These are phyloP conservation scores for Russula sp. DNA, from an alignment of 768 basidiomycete genomes.

Conservation along the genomic window DNA sequence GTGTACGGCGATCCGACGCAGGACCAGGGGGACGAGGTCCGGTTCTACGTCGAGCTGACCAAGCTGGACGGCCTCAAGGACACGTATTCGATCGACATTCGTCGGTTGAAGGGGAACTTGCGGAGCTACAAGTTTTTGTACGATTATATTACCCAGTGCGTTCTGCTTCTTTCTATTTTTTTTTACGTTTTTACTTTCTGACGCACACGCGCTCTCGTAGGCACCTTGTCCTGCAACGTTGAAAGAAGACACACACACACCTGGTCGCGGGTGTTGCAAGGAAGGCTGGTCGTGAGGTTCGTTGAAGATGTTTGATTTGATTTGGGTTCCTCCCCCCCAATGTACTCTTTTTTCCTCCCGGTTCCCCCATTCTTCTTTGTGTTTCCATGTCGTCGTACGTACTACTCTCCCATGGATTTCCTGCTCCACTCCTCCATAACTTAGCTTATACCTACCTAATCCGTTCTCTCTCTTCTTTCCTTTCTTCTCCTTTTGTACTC, in stretches of 20 bases:
- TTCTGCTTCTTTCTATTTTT: slow-evolving; percentile 25
- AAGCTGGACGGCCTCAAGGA: slow-evolving; percentile 83
- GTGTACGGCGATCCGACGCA: slow-evolving; percentile 74
- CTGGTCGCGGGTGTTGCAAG: neutral
- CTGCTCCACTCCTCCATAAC: slow-evolving; percentile 1
- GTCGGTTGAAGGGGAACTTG: slow-evolving; percentile 86
- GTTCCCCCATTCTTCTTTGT: neutral
- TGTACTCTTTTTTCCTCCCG: neutral
- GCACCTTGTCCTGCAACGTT: slow-evolving; percentile 13
- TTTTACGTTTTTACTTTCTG: slow-evolving; percentile 15
- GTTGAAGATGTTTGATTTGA: neutral
- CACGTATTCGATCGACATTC: slow-evolving; percentile 88
- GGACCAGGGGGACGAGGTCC: slow-evolving; percentile 93
- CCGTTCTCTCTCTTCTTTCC: too few species aligned
- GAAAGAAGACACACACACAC: neutral
- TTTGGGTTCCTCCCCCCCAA: too few species aligned
- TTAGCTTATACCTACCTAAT: slow-evolving; percentile 17
- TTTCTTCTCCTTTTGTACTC: too few species aligned
- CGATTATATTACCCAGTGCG: slow-evolving; percentile 81
- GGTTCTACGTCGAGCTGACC: slow-evolving; percentile 93
- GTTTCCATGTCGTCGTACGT: neutral
- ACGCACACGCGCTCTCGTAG: neutral
- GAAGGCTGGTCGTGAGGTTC: neutral
- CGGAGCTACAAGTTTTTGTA: slow-evolving; percentile 91
- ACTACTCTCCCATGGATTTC: neutral